These are phyloP conservation scores for Exsudoporus frostii DNA, from an alignment of 768 basidiomycete species.

Conservation along the genomic window DNA sequence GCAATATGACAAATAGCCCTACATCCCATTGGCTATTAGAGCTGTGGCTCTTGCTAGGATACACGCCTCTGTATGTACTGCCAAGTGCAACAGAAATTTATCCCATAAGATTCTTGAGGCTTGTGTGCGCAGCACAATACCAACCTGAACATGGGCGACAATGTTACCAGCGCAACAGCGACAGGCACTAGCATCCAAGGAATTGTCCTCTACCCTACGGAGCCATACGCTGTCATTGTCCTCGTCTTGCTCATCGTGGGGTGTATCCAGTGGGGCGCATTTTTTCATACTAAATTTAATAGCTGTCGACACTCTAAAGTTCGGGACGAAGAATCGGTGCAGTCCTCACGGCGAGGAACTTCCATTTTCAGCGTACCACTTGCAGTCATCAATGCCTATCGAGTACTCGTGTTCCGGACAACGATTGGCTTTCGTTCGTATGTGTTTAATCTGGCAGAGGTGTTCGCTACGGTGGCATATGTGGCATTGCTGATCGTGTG, in stretches of 20 bases:
- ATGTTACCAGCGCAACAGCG: not conserved
- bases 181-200: slow-evolving; percentile 2
- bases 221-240: slow-evolving; percentile 12
- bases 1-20: not conserved
- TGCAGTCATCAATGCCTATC: slow-evolving; percentile 34
- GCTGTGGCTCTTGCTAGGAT: too few species aligned
- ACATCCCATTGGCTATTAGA: not conserved
- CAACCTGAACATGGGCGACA: not conserved
- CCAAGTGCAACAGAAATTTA: not conserved
- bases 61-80: not conserved
- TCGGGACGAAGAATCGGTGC: slow-evolving; percentile 2
- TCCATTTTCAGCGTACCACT: slow-evolving; percentile 25
- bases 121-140: not conserved
- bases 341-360: not conserved
- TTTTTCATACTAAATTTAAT: slow-evolving; percentile 12
- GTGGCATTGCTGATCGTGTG: slow-evolving; percentile 36
- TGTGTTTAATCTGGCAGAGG: slow-evolving; percentile 40
- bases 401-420: slow-evolving; percentile 36
- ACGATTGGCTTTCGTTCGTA: slow-evolving; percentile 35
- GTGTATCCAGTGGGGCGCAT: slow-evolving; percentile 17
- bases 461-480: slow-evolving; percentile 37
- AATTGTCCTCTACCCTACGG: slow-evolving; percentile 15
- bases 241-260: slow-evolving; percentile 14
- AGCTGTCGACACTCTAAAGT: slow-evolving; percentile 4
- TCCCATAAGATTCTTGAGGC: slow-evolving; percentile 19